These are phyloP conservation scores for Macaranga tanarius DNA, from an alignment of 441 rosid genomes.

Conservation along the genomic window DNA sequence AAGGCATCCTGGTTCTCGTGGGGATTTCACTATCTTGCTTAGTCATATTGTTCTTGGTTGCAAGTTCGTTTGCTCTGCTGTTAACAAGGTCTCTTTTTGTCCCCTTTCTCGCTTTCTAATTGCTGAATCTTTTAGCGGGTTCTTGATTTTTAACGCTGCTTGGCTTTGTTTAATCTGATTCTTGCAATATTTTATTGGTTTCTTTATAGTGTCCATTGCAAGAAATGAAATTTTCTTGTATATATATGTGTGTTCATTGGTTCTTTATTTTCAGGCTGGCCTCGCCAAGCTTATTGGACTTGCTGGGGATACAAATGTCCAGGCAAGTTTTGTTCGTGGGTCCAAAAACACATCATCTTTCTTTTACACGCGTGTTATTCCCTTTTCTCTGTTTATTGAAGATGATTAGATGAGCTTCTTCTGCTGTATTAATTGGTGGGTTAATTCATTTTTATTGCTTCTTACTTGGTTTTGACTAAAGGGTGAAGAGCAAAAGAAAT, in stretches of 20 bases:
- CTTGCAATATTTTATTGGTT: not conserved
- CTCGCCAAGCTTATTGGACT: constrained; percentile 93
- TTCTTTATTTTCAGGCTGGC: constrained; percentile 70
- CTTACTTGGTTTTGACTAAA: constrained; percentile 27
- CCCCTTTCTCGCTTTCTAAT: not conserved
- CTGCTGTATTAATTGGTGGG: not conserved
- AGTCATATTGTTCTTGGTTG: constrained; percentile 96
- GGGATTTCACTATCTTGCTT: constrained; percentile 90
- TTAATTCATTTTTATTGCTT: not conserved
- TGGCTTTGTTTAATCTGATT: not conserved
- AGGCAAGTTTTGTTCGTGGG: constrained; percentile 43
- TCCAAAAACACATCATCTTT: not conserved
- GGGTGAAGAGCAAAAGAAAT: constrained; percentile 99
- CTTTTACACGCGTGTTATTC: not conserved
- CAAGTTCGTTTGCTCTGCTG: constrained; percentile 96
- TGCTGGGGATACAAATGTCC: constrained; percentile 95
- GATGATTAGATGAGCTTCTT: not conserved
- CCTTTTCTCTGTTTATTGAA: not conserved
- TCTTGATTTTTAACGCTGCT: not conserved
- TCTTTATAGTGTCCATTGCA: not conserved
- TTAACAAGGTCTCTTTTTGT: constrained; percentile 60
- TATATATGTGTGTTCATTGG: not conserved
- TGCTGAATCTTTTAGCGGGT: not conserved
- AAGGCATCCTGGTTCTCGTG: constrained; percentile 89
- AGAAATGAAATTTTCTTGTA: not conserved